These are phyloP conservation scores for Cladosporium austrohemisphaericum DNA, from an alignment of 2,329 filamentous ascomycete genomes.

Conservation along the genomic window DNA sequence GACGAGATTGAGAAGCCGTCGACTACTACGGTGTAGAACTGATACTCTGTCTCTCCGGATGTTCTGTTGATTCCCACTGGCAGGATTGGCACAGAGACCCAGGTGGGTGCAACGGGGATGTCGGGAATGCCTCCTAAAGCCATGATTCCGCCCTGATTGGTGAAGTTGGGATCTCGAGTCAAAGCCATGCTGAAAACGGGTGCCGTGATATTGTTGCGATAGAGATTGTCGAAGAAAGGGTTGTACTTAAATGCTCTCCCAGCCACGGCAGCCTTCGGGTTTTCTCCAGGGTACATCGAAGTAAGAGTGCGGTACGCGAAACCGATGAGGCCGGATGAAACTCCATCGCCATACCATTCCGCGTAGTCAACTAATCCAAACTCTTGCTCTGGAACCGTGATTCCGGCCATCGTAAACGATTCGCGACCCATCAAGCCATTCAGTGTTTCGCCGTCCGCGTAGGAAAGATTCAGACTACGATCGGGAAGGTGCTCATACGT, in stretches of 20 bases:
- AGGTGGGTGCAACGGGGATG: conserved; percentile 35
- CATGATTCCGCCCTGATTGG: conserved; percentile 41
- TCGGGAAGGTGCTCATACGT: conserved; percentile 38
- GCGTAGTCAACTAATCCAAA: conserved; percentile 43
- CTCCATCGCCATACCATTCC: conserved; percentile 32
- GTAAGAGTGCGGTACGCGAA: conserved; percentile 51
- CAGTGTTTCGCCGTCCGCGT: conserved; percentile 43
- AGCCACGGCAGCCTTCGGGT: conserved; percentile 23
- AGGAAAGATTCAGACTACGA: conserved; percentile 43
- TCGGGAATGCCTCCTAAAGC: conserved; percentile 50
- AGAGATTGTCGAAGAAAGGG: conserved; percentile 51
- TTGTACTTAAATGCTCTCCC: conserved; percentile 38
- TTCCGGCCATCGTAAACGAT: conserved; percentile 43
- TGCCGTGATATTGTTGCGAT: conserved; percentile 39
- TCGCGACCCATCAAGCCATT: conserved; percentile 40
- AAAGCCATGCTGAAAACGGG: conserved; percentile 51
- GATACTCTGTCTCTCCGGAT: conserved; percentile 29
- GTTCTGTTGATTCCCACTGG: conserved; percentile 25
- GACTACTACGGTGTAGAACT: conserved; percentile 39
- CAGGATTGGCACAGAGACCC: conserved; percentile 36
- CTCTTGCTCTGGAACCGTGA: conserved; percentile 44
- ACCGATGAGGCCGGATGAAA: conserved; percentile 49
- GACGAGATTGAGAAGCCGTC: conserved; percentile 30
- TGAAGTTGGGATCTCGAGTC: conserved; percentile 26
- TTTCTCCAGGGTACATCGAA: conserved; percentile 35